Percentiles rank a stretch among this genome's conserved stretches.
These are phyloP conservation scores for Escovopsis sp. DNA, from an alignment of 2,329 filamentous ascomycete genomes.

Conservation along the genomic window DNA sequence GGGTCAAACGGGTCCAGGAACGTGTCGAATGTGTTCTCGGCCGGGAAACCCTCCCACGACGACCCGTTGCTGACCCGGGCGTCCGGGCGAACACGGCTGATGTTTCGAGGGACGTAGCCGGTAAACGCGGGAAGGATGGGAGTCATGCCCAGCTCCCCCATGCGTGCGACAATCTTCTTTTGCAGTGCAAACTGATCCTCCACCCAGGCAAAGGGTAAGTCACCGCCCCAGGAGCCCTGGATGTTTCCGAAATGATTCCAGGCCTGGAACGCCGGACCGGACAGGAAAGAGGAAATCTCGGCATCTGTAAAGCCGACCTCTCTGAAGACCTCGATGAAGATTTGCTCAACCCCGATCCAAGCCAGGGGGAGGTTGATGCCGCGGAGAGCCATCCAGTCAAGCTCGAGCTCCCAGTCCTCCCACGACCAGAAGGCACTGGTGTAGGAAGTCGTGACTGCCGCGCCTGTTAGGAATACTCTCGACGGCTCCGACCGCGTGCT, in stretches of 20 bases:
- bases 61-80: slow-evolving; percentile 29
- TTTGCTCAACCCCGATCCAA: slow-evolving; percentile 36
- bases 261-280: slow-evolving; percentile 33
- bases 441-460: slow-evolving; percentile 34
- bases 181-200: slow-evolving; percentile 31
- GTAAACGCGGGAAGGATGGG: slow-evolving; percentile 35
- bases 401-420: slow-evolving; percentile 36
- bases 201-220: slow-evolving; percentile 29
- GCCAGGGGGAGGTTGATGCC: slow-evolving; percentile 35
- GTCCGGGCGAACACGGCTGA: slow-evolving; percentile 25
- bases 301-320: slow-evolving; percentile 28
- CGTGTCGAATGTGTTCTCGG: slow-evolving; percentile 28
- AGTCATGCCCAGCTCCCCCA: slow-evolving; percentile 37
- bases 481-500: not conserved
- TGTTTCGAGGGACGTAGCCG: slow-evolving; percentile 30
- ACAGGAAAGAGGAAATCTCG: slow-evolving; percentile 30
- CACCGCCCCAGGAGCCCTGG: slow-evolving; percentile 32
- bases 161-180: slow-evolving; percentile 31
- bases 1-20: slow-evolving; percentile 33
- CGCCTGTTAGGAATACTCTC: not conserved
- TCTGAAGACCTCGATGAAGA: slow-evolving; percentile 30
- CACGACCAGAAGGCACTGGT: slow-evolving; percentile 35
- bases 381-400: slow-evolving; percentile 36
- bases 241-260: slow-evolving; percentile 41
- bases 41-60: slow-evolving; percentile 26